Conservation (phyloP, 345 rosid genomes). For the Populus alba region DNA sequence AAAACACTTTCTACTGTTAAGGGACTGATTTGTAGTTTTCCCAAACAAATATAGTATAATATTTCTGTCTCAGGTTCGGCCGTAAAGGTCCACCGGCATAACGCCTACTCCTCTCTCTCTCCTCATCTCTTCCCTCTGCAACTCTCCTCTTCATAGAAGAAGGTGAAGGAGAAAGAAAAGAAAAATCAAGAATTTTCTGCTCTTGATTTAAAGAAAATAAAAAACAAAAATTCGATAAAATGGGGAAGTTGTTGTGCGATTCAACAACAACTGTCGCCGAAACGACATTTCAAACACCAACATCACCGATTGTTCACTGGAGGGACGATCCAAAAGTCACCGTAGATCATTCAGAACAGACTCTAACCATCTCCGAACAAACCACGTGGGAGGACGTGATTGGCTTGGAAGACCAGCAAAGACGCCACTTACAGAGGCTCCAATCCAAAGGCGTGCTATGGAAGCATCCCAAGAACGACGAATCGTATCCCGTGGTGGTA, state of each 20-base stretch:
- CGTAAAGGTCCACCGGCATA: conserved; percentile 27
- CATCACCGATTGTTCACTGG: conserved; percentile 61
- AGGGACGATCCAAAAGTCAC: conserved; percentile 39
- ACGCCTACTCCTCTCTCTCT: conserved; percentile 12
- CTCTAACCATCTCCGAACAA: neutral
- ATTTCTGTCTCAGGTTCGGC: conserved; percentile 3
- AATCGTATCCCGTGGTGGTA: conserved; percentile 43
- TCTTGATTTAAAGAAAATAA: neutral
- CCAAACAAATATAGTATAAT: neutral
- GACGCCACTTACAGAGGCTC: conserved; percentile 67
- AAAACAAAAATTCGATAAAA: conserved; percentile 13
- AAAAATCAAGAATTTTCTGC: neutral
- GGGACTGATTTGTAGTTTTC: neutral
- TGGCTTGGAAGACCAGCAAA: conserved; percentile 88
- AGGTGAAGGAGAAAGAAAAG: neutral
- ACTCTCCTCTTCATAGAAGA: conserved; percentile 18
- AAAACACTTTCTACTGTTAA: neutral
- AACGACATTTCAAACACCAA: conserved; percentile 52
- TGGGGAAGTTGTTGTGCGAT: conserved; percentile 87
- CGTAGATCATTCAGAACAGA: conserved; percentile 53
- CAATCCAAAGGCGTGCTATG: conserved; percentile 82
- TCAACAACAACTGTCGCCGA: conserved; percentile 65
- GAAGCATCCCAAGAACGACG: conserved; percentile 63
- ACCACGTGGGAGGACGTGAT: conserved; percentile 72
- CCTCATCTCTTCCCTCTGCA: conserved; percentile 22